Conservation (phyloP, 2,329 filamentous ascomycete genomes). For the Exophiala alcalophila region DNA sequence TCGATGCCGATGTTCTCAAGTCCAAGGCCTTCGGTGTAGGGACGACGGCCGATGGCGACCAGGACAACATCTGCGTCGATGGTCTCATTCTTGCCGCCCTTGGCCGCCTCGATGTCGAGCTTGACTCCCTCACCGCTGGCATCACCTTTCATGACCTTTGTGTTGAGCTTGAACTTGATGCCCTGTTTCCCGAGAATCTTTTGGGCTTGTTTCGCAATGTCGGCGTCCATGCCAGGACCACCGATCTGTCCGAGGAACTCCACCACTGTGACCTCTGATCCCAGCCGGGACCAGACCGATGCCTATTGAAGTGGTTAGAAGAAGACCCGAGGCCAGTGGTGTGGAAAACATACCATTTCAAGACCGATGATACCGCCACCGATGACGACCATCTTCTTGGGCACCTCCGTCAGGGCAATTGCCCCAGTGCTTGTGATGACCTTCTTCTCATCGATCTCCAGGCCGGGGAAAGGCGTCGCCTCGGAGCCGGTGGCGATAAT, state of each 20-base stretch:
- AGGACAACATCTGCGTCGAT: slow-evolving; percentile 93
- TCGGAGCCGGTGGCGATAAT: slow-evolving; percentile 95
- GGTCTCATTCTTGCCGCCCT: slow-evolving; percentile 91
- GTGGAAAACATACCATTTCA: slow-evolving; percentile 68
- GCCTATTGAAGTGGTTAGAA: slow-evolving; percentile 44
- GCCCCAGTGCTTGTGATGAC: slow-evolving; percentile 96
- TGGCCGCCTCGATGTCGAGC: slow-evolving; percentile 83
- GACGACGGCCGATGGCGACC: slow-evolving; percentile 91
- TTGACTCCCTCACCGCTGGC: slow-evolving; percentile 72
- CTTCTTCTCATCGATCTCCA: slow-evolving; percentile 95
- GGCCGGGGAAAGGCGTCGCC: slow-evolving; percentile 90
- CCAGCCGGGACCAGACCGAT: slow-evolving; percentile 94
- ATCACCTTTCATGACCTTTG: slow-evolving; percentile 88
- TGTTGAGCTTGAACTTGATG: slow-evolving; percentile 96
- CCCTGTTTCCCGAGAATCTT: slow-evolving; percentile 96
- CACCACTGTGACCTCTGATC: slow-evolving; percentile 91
- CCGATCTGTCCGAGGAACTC: slow-evolving; percentile 96
- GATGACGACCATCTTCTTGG: slow-evolving; percentile 95
- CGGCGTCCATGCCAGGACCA: slow-evolving; percentile 93
- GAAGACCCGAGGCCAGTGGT: neutral
- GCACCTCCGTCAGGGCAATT: slow-evolving; percentile 82
- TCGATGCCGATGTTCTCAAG: slow-evolving; percentile 93
- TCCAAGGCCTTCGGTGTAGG: slow-evolving; percentile 87
- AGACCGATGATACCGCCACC: slow-evolving; percentile 98
- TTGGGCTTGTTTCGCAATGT: slow-evolving; percentile 86